Evolutionary conservation across 192 early-diverging fungal species (phyloP).

Genomic region (Entomortierella chlamydospora): DNA sequence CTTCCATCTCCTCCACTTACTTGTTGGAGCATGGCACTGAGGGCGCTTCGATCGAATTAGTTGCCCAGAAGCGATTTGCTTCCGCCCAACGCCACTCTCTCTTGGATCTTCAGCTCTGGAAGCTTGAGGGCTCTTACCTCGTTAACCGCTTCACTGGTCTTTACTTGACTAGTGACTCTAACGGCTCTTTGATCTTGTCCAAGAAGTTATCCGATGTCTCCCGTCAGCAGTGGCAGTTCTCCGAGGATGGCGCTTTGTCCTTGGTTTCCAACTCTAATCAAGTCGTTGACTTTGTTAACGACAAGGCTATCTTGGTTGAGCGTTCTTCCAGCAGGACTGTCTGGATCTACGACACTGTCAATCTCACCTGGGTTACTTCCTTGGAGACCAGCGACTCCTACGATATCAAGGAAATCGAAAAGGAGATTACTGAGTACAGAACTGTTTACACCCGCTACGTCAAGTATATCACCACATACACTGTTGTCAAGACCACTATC

Average conservation of each 20-base stretch:
- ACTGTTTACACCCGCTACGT: slow-evolving; percentile 53
- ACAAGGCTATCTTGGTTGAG: slow-evolving; percentile 46
- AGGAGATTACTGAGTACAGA: slow-evolving; percentile 46
- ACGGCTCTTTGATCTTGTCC: slow-evolving; percentile 21
- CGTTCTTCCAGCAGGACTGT: slow-evolving; percentile 42
- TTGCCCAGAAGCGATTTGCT: slow-evolving; percentile 36
- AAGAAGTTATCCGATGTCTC: slow-evolving; percentile 30
- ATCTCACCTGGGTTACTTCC: slow-evolving; percentile 29
- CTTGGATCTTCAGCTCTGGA: slow-evolving; percentile 51
- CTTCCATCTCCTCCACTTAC: slow-evolving; percentile 19
- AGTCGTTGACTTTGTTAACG: slow-evolving; percentile 50
- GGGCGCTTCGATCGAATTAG: slow-evolving; percentile 21
- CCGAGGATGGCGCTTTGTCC: slow-evolving; percentile 35
- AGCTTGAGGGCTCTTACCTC: slow-evolving; percentile 39
- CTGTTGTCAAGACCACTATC: slow-evolving; percentile 25
- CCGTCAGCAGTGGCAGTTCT: slow-evolving; percentile 50
- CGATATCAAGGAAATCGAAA: slow-evolving; percentile 21
- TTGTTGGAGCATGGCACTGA: slow-evolving; percentile 31
- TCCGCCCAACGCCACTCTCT: slow-evolving; percentile 41
- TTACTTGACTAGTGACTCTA: slow-evolving; percentile 26
- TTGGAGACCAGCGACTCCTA: slow-evolving; percentile 10
- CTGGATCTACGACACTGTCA: slow-evolving; percentile 41
- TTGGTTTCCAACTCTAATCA: slow-evolving; percentile 35
- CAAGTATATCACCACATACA: slow-evolving; percentile 42
- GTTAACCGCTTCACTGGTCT: slow-evolving; percentile 48